Percentiles rank a stretch among this genome's conserved stretches.
Evolutionary conservation across 2,329 filamentous ascomycete genomes (phyloP).

Genomic region (Diaporthe ampelina): DNA sequence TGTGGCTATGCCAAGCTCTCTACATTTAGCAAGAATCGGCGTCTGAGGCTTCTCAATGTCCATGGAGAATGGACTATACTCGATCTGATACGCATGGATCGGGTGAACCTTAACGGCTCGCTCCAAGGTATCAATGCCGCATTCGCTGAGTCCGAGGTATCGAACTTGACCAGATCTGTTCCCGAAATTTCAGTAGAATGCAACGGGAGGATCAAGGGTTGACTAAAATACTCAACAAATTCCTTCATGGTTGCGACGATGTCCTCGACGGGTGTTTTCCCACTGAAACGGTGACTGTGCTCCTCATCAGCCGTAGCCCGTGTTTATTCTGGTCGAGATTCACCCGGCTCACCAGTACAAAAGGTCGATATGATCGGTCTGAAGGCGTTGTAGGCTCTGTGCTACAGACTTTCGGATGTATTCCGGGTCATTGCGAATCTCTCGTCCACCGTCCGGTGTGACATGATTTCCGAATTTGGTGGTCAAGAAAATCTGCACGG

Average conservation of each 20-base stretch:
- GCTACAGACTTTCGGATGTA: conserved; percentile 46
- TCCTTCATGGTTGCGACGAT: no score
- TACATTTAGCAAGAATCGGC: no score
- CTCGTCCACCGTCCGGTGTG: neutral
- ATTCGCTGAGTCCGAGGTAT: conserved; percentile 67
- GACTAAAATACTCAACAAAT: no score
- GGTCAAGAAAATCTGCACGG: no score
- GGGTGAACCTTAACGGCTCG: conserved; percentile 63
- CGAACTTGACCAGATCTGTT: conserved; percentile 66
- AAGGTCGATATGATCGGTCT: conserved; percentile 67
- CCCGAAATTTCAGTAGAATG: conserved; percentile 34
- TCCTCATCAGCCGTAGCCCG: no score
- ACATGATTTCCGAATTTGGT: no score
- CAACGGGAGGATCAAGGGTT: no score
- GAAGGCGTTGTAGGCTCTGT: conserved; percentile 58
- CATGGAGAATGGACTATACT: no score
- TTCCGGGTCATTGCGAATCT: conserved; percentile 44
- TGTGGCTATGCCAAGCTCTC: no score
- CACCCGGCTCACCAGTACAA: conserved; percentile 65
- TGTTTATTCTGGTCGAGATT: conserved; percentile 48
- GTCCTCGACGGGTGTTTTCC: no score
- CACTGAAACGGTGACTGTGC: no score
- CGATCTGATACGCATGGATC: conserved; percentile 47
- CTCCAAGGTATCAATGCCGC: conserved; percentile 61
- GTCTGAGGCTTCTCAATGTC: no score